Evolutionary conservation across 2,329 filamentous ascomycete genomes (phyloP), one percentile per base, ranked within the genome.

Genomic region (Calonectria pauciramosa): DNA sequence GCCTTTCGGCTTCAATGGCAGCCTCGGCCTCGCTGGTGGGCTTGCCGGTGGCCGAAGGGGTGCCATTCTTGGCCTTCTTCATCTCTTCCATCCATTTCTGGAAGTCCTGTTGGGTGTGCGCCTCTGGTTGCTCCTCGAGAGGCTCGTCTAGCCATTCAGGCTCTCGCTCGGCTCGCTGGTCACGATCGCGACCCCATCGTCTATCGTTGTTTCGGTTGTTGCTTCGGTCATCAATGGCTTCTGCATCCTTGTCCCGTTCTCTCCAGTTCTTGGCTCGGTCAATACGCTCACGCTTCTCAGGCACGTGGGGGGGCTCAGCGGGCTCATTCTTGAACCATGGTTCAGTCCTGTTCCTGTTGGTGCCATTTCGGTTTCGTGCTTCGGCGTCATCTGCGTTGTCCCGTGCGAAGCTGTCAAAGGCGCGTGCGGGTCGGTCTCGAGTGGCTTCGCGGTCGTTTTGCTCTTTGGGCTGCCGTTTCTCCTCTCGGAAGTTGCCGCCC

Each of bases 81-180:
- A 97, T 97, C 77, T 90, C 91, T 80, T 97, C 95, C 89, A 98
- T 98, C 92, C 96, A 98, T 79, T 95, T 95, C 86, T 97, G 94
- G 84, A 98, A 97, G 78, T 98, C 96, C 82, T 97, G 96, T 81
- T 95, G 93, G 0, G 96, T 98, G 80, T 95, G 94, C 7, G 90
- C 91, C 80, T 94, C 91, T 44, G 90, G 87, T 80, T 93, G 92
- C 67, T 95, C 93, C 73, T 94, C 93, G 28, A 89, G 89, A 20
- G 92, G 92, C 73, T 93, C 90, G 82, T 97, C 95, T 84, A 98
- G 89, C 96, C 96, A 98, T 85, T 98, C 96, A 7, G 96, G 96
- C 66, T 98, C 95, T 77, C 94, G 93, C 82, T 97, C 95, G 77
- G 90, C 86, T 72, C 91, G 90, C 41, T 89, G 89, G 32, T 92